Conservation (phyloP, 441 rosid genomes). For the Euphorbia celastroides region DNA sequence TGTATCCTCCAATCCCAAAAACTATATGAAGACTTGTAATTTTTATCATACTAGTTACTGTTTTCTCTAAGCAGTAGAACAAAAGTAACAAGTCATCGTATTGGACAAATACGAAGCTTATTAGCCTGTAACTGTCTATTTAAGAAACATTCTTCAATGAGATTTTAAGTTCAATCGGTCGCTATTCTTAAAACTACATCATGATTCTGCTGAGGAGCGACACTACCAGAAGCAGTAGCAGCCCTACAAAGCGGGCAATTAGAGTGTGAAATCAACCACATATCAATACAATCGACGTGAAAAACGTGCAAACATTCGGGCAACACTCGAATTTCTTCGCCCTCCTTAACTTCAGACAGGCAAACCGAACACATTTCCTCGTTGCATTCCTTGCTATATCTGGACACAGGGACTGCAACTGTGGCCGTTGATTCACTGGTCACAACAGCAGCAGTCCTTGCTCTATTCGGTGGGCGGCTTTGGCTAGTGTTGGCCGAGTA, state of each 20-base stretch:
- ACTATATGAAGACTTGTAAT: too few relatives aligned
- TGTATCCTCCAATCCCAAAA: too few relatives aligned
- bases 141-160: not conserved
- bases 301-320: slow-evolving; percentile 43
- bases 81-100: too few relatives aligned
- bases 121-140: not conserved
- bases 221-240: slow-evolving; percentile 2
- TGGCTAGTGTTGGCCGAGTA: slow-evolving; percentile 25
- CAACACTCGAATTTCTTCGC: slow-evolving; percentile 35
- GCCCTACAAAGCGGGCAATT: slow-evolving; percentile 58
- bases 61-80: too few relatives aligned
- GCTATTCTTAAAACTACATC: slow-evolving; percentile 1
- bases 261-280: slow-evolving; percentile 39
- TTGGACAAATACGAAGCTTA: not conserved
- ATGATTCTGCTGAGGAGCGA: slow-evolving; percentile 3
- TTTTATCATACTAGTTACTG: too few relatives aligned
- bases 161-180: slow-evolving; percentile 5
- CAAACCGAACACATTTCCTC: slow-evolving; percentile 45
- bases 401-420: slow-evolving; percentile 5
- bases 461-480: slow-evolving; percentile 27
- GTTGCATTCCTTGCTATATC: slow-evolving; percentile 23
- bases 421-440: not conserved
- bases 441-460: not conserved
- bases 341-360: slow-evolving; percentile 37
- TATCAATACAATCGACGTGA: slow-evolving; percentile 43